Conservation (phyloP, 1,284 basidiomycete species). For the Paramarasmius palmivorus region DNA sequence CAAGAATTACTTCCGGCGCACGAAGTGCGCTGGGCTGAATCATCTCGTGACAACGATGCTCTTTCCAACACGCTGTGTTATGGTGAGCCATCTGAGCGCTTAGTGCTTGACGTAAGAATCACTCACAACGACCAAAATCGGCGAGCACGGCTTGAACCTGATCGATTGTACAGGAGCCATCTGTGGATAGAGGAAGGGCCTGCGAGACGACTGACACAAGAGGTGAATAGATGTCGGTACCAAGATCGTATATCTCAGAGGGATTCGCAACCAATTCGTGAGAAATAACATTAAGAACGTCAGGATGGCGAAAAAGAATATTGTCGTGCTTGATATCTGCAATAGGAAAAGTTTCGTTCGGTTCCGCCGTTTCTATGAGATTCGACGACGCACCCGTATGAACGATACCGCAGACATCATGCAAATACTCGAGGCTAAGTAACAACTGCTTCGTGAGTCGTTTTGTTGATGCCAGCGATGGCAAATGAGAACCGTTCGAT, state of each 20-base stretch:
- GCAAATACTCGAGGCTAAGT: constrained; percentile 2
- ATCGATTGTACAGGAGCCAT: neutral
- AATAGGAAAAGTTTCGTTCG: neutral
- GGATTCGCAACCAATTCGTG: neutral
- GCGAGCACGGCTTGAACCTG: constrained; percentile 6
- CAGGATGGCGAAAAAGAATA: constrained; percentile 9
- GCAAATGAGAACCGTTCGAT: neutral
- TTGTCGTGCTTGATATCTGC: constrained; percentile 14
- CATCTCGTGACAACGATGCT: constrained; percentile 13
- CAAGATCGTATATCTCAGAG: constrained; percentile 1
- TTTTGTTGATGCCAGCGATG: constrained; percentile 1
- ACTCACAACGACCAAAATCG: constrained; percentile 10
- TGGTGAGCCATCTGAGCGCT: neutral
- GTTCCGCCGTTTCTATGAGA: neutral
- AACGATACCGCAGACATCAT: constrained; percentile 5
- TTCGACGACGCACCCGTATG: neutral
- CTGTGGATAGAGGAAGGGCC: neutral
- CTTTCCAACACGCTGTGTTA: neutral
- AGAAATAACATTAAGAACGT: constrained; percentile 1
- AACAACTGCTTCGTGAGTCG: constrained; percentile 7
- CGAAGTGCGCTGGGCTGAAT: constrained; percentile 24
- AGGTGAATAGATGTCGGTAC: constrained; percentile 1
- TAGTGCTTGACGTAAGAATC: neutral
- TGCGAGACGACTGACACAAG: constrained; percentile 7
- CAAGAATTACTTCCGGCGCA: constrained; percentile 25